Percentiles rank a stretch among this genome's conserved stretches.
Conservation (phyloP, 2,329 filamentous ascomycete species). For the Raffaelea arxii region DNA sequence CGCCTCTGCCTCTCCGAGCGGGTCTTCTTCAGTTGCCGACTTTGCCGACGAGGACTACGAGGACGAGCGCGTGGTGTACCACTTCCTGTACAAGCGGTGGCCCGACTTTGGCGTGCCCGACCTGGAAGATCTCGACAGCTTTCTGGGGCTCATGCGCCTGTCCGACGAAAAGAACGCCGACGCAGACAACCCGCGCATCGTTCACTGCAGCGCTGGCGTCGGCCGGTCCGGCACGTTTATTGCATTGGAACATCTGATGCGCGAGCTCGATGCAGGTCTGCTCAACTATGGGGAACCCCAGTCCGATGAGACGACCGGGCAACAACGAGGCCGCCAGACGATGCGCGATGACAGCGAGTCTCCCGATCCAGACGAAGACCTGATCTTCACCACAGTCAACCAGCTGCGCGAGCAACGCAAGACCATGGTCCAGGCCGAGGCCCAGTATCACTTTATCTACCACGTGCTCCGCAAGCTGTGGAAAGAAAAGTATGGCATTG, state of each 20-base stretch:
- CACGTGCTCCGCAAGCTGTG: conserved; percentile 69
- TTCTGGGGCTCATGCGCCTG: conserved; percentile 60
- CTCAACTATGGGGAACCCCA: conserved; percentile 37
- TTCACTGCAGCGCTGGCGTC: conserved; percentile 86
- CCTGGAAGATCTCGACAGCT: conserved; percentile 54
- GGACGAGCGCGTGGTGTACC: conserved; percentile 61
- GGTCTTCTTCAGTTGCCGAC: too few relatives aligned
- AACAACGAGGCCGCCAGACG: conserved; percentile 7
- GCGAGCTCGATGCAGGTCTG: conserved; percentile 68
- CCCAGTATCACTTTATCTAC: conserved; percentile 83
- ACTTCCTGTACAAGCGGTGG: conserved; percentile 81
- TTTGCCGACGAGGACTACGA: conserved; percentile 19
- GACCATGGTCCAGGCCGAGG: conserved; percentile 88
- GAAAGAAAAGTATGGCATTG: conserved; percentile 50
- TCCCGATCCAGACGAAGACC: conserved; percentile 4
- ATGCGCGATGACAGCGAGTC: not conserved
- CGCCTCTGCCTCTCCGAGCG: too few relatives aligned
- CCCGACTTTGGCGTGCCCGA: conserved; percentile 81
- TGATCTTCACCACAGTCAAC: conserved; percentile 69
- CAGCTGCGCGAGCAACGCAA: conserved; percentile 75
- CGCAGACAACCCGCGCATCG: conserved; percentile 62
- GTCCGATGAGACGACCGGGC: conserved; percentile 18
- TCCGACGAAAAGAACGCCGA: conserved; percentile 49
- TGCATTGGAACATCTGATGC: conserved; percentile 81
- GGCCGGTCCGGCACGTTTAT: conserved; percentile 94